Evolutionary conservation across 768 basidiomycete species (phyloP).

Genomic region (Lactifluus volemus): DNA sequence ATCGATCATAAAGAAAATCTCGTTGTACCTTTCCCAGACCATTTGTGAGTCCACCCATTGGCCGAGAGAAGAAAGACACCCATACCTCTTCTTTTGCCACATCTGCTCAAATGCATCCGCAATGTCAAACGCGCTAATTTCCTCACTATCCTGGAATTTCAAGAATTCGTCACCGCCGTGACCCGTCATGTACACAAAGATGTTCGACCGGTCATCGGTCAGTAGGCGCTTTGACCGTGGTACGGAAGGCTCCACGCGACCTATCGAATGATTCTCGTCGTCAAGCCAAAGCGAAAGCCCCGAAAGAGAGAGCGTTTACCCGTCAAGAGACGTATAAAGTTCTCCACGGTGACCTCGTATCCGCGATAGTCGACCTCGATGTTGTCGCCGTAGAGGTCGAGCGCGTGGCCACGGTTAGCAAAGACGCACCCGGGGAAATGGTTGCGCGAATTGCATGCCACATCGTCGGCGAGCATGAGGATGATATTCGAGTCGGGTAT

Average conservation of each 20-base stretch:
- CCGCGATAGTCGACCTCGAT: constrained; percentile 98
- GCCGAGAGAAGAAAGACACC: neutral
- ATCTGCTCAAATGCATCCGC: constrained; percentile 98
- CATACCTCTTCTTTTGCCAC: constrained; percentile 89
- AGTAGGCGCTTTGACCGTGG: constrained; percentile 90
- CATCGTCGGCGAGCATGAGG: constrained; percentile 97
- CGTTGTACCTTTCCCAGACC: constrained; percentile 60
- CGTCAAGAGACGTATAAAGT: constrained; percentile 85
- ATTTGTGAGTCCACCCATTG: neutral
- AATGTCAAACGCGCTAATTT: constrained; percentile 94
- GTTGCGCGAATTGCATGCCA: constrained; percentile 88
- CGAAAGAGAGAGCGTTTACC: constrained; percentile 37
- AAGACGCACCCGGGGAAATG: constrained; percentile 89
- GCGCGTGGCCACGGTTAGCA: constrained; percentile 68
- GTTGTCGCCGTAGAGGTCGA: constrained; percentile 92
- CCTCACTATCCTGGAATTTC: constrained; percentile 98
- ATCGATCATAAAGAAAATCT: constrained; percentile 96
- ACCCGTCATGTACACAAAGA: constrained; percentile 98
- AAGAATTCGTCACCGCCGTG: constrained; percentile 98
- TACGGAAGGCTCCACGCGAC: constrained; percentile 73
- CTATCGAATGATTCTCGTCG: constrained; percentile 31
- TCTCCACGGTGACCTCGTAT: constrained; percentile 97
- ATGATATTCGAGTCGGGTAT: constrained; percentile 99
- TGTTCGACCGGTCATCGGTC: constrained; percentile 82
- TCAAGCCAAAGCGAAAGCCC: neutral